phyloP scores from a whole-genome alignment of 495 filamentous ascomycete genomes.

The Neurospora cerealis region DNA sequence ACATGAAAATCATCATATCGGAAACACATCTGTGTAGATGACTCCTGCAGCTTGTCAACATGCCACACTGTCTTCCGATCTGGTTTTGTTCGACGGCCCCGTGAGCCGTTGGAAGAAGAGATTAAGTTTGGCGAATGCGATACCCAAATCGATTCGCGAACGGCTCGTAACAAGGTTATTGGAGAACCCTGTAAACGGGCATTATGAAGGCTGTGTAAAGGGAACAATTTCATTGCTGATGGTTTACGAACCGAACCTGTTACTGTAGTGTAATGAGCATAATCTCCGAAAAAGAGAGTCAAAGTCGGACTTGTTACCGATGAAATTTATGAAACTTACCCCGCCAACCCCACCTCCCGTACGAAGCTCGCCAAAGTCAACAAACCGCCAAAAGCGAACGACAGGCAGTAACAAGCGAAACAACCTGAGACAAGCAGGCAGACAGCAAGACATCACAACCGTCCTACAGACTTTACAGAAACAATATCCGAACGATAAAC shows the following conservation, averaged over 20 bases:
- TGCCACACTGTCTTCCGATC: neutral
- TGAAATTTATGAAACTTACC: constrained; percentile 10
- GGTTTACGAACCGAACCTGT: neutral
- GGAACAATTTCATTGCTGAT: neutral
- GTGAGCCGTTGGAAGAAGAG: neutral
- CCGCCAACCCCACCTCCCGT: constrained; percentile 21
- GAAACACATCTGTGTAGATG: neutral
- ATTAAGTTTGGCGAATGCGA: neutral
- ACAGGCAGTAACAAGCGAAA: neutral
- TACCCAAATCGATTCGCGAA: neutral
- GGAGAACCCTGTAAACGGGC: neutral
- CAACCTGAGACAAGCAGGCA: neutral
- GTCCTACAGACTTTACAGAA: neutral
- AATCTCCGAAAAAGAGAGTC: neutral
- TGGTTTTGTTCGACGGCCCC: neutral
- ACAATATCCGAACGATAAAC: neutral
- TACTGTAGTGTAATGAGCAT: neutral
- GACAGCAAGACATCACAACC: neutral
- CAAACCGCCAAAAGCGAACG: constrained; percentile 1
- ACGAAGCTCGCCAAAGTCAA: constrained; percentile 7
- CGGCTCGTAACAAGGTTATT: neutral
- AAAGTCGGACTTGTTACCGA: neutral
- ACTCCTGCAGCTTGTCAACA: neutral
- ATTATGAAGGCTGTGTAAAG: neutral
- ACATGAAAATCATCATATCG: neutral